A percentile compares a stretch with the other conserved stretches of the same genome.
Evolutionary conservation across 805 yeast genomes (phyloP).

Genomic region (Dipodascus albidus): DNA sequence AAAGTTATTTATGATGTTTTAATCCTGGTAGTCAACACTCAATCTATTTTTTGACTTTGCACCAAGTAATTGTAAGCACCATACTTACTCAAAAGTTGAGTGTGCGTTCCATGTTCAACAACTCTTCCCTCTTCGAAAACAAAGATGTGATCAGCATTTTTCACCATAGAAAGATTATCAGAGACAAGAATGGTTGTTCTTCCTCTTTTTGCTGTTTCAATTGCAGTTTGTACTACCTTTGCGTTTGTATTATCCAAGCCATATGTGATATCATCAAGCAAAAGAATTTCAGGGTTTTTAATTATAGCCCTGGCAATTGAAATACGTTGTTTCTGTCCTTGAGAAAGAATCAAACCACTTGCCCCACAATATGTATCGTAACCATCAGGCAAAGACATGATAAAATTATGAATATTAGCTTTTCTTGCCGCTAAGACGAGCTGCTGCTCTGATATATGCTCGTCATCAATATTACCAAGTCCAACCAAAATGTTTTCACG

Average conservation of each 20-base stretch:
- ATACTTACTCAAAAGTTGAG: slow-evolving; percentile 31
- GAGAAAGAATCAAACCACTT: slow-evolving; percentile 43
- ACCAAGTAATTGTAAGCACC: slow-evolving; percentile 31
- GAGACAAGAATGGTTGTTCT: slow-evolving; percentile 82
- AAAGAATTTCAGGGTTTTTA: slow-evolving; percentile 42
- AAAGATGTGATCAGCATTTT: slow-evolving; percentile 48
- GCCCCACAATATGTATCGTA: slow-evolving; percentile 39
- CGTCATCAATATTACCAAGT: slow-evolving; percentile 15
- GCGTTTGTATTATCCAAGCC: slow-evolving; percentile 34
- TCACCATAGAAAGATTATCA: slow-evolving; percentile 64
- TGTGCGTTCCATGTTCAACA: slow-evolving; percentile 46
- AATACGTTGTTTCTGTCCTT: slow-evolving; percentile 57
- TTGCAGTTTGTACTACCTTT: slow-evolving; percentile 53
- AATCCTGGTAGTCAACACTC: background rate
- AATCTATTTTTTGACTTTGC: slow-evolving; percentile 26
- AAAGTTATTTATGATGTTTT: background rate
- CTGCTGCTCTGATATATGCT: slow-evolving; percentile 23
- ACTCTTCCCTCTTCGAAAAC: slow-evolving; percentile 53
- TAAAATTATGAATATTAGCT: slow-evolving; percentile 40
- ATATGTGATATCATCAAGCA: slow-evolving; percentile 49
- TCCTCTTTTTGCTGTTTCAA: slow-evolving; percentile 51
- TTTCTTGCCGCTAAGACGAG: slow-evolving; percentile 32
- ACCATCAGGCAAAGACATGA: slow-evolving; percentile 37
- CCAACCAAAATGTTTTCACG: slow-evolving; percentile 39
- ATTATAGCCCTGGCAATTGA: slow-evolving; percentile 57